These are phyloP conservation scores for Torulaspora maleeae DNA, from an alignment of 805 yeast species.

Conservation along the genomic window DNA sequence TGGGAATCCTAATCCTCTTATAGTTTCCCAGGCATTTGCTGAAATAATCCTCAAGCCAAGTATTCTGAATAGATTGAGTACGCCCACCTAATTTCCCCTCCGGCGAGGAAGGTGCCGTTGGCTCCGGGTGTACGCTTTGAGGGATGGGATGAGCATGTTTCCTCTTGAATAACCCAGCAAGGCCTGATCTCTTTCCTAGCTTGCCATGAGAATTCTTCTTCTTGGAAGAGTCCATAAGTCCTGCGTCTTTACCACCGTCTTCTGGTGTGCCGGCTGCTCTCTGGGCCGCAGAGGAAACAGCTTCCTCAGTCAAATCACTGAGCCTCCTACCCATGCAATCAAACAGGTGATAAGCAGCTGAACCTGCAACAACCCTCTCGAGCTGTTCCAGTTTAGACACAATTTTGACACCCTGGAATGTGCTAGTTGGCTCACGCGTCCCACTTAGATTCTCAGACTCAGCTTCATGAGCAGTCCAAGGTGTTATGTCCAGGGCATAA, in stretches of 20 bases:
- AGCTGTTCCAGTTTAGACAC: slow-evolving; percentile 15
- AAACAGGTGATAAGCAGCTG: slow-evolving; percentile 14
- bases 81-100: slow-evolving; percentile 4
- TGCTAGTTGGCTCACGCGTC: background rate
- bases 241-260: background rate
- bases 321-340: slow-evolving; percentile 25
- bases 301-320: slow-evolving; percentile 2
- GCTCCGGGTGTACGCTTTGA: slow-evolving; percentile 1
- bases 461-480: slow-evolving; percentile 18
- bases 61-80: slow-evolving; percentile 17
- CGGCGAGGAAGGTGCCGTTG: slow-evolving; percentile 1
- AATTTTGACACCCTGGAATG: slow-evolving; percentile 5
- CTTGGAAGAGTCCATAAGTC: slow-evolving; percentile 1
- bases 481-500: slow-evolving; percentile 23
- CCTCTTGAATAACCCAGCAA: slow-evolving; percentile 29
- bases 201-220: slow-evolving; percentile 8
- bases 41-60: slow-evolving; percentile 28
- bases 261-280: slow-evolving; percentile 1
- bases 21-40: slow-evolving; percentile 24
- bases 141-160: slow-evolving; percentile 17
- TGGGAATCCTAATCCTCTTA: slow-evolving; percentile 23
- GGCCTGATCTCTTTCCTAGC: slow-evolving; percentile 22
- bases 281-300: slow-evolving; percentile 1
- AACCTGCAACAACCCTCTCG: slow-evolving; percentile 10
- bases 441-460: slow-evolving; percentile 2